A percentile compares a stretch with the other conserved stretches of the same genome.
Conservation (phyloP, 345 rosid genomes). For the Corymbia maculata region DNA sequence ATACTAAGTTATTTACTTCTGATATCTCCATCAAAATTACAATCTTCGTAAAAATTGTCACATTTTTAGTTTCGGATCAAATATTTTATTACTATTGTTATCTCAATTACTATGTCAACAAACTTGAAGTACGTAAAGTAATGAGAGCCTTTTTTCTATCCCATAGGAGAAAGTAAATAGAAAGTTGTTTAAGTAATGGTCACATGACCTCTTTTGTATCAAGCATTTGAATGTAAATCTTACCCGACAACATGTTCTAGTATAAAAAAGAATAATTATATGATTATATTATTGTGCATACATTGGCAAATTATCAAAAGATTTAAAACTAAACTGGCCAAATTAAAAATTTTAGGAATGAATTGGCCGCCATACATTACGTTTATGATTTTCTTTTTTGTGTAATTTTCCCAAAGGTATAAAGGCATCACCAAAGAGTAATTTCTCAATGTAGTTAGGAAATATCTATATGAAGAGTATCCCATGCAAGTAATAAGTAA, state of each 20-base stretch:
- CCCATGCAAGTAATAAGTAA: not conserved
- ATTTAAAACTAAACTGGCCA: not conserved
- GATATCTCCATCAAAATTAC: not conserved
- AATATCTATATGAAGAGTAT: not conserved
- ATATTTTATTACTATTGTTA: not conserved
- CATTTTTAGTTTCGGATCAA: not conserved
- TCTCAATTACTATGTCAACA: not conserved
- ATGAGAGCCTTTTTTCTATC: not conserved
- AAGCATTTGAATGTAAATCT: not conserved
- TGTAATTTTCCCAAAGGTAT: not conserved
- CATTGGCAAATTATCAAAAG: not conserved
- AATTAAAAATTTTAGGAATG: accelerated
- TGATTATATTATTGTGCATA: not conserved
- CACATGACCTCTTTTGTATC: not conserved
- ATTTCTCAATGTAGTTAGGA: not conserved
- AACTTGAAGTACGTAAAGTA: not conserved
- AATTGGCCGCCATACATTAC: not conserved
- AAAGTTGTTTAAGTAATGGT: accelerated
- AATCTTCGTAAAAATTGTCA: not conserved
- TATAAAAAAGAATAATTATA: not conserved
- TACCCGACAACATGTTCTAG: not conserved
- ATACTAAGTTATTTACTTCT: not conserved
- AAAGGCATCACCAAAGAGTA: not conserved
- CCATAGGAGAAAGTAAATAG: not conserved
- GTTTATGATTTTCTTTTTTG: not conserved